A percentile compares a stretch with the other conserved stretches of the same genome.
Evolutionary conservation across 352 stramenopile species (phyloP).

Genomic region (Pythium diclinum): DNA sequence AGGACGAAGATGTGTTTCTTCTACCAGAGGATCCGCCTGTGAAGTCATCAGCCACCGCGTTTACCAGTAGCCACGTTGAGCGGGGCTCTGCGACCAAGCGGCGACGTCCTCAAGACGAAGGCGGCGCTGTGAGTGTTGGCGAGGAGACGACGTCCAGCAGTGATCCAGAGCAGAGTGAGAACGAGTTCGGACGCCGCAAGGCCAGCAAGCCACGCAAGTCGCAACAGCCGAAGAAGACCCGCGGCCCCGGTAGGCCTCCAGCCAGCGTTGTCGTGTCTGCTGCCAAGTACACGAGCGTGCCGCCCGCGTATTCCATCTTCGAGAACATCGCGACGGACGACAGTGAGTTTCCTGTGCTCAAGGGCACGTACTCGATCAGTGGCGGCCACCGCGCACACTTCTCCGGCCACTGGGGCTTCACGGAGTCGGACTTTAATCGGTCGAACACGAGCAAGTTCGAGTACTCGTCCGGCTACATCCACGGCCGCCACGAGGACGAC

Average conservation of each 20-base stretch:
- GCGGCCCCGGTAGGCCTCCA: not conserved
- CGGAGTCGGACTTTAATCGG: slow-evolving; percentile 42
- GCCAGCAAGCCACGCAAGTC: not conserved
- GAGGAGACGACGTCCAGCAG: slow-evolving; percentile 23
- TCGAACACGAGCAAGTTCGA: slow-evolving; percentile 57
- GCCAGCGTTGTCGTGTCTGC: slow-evolving; percentile 23
- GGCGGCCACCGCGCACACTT: slow-evolving; percentile 48
- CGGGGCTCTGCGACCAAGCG: slow-evolving; percentile 31
- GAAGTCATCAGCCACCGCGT: not conserved
- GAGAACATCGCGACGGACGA: slow-evolving; percentile 36
- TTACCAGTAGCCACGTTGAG: slow-evolving; percentile 1
- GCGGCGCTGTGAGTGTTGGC: not conserved
- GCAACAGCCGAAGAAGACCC: not conserved
- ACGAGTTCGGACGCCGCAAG: slow-evolving; percentile 6
- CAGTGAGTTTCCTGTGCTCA: slow-evolving; percentile 49
- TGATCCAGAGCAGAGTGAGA: slow-evolving; percentile 16
- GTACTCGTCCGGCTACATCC: slow-evolving; percentile 46
- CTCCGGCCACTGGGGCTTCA: slow-evolving; percentile 60
- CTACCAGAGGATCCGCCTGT: slow-evolving; percentile 19
- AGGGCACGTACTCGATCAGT: slow-evolving; percentile 44
- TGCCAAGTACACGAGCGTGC: slow-evolving; percentile 24
- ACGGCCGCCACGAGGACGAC: slow-evolving; percentile 29
- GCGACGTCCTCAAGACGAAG: slow-evolving; percentile 6
- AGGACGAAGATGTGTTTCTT: slow-evolving; percentile 24
- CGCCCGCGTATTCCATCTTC: slow-evolving; percentile 49